These are phyloP conservation scores for Sabuloglossum arenarium DNA, from an alignment of 495 filamentous ascomycete species.

Conservation along the genomic window DNA sequence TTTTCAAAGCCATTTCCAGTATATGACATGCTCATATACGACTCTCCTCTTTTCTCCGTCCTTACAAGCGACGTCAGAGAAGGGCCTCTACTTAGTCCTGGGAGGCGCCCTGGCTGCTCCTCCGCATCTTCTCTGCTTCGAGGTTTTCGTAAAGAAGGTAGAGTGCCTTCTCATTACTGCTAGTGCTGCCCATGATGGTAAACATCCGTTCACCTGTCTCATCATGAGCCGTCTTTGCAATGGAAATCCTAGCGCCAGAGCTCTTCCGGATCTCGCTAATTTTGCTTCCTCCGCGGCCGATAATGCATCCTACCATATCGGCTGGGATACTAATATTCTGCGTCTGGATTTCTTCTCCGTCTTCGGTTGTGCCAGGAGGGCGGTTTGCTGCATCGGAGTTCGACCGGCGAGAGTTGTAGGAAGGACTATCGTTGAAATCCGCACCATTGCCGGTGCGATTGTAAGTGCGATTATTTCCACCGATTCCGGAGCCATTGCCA, in stretches of 20 bases:
- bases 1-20: not conserved
- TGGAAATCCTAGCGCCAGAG: constrained; percentile 91
- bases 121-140: constrained; percentile 93
- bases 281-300: constrained; percentile 81
- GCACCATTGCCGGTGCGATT: constrained; percentile 89
- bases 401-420: constrained; percentile 48
- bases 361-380: constrained; percentile 64
- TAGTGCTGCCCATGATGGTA: constrained; percentile 86
- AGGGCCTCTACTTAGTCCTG: constrained; percentile 33
- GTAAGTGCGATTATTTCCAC: constrained; percentile 47
- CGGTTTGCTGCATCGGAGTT: constrained; percentile 57
- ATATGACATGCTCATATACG: not conserved
- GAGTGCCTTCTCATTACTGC: constrained; percentile 83
- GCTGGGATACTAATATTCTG: constrained; percentile 98
- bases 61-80: not conserved
- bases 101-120: constrained; percentile 47
- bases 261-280: constrained; percentile 95
- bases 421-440: constrained; percentile 76
- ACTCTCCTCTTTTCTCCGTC: not conserved
- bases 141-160: constrained; percentile 97
- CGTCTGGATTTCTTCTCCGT: constrained; percentile 93
- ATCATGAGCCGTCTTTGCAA: constrained; percentile 93
- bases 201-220: constrained; percentile 98
- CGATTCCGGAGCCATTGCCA: constrained; percentile 24
- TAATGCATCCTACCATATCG: constrained; percentile 99